Evolutionary conservation across 2,329 filamentous ascomycete species (phyloP).

Genomic region (Westerdykella aurantiaca): DNA sequence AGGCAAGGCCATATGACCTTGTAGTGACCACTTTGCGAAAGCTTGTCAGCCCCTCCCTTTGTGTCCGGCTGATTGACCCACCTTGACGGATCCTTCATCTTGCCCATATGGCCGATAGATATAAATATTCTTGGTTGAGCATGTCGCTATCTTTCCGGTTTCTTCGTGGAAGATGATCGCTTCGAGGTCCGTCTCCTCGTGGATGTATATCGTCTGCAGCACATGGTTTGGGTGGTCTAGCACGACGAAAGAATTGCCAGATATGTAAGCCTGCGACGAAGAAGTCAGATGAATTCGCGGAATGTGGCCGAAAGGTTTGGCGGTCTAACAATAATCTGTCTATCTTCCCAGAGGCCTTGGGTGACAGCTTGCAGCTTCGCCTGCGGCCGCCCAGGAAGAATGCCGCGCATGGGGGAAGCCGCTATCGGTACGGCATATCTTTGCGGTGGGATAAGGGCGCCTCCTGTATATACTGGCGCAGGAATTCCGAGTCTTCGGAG

Average conservation of each 20-base stretch:
- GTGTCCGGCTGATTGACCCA: constrained; percentile 36
- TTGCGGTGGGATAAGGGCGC: not conserved
- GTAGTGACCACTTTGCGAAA: constrained; percentile 51
- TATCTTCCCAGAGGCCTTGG: constrained; percentile 66
- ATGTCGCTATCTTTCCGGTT: constrained; percentile 78
- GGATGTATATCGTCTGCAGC: constrained; percentile 86
- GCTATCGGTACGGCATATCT: constrained; percentile 22
- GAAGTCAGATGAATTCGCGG: not conserved
- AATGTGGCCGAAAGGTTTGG: constrained; percentile 1
- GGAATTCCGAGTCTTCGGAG: too few relatives aligned
- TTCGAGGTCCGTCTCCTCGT: constrained; percentile 62
- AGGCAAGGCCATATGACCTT: constrained; percentile 52
- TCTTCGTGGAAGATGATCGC: constrained; percentile 75
- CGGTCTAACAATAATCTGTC: constrained; percentile 62
- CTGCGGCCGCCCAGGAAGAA: constrained; percentile 74
- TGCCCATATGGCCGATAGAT: constrained; percentile 72
- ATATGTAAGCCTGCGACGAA: constrained; percentile 68
- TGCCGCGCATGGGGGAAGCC: constrained; percentile 57
- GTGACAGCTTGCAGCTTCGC: constrained; percentile 71
- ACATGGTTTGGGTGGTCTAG: constrained; percentile 68
- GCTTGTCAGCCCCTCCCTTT: constrained; percentile 18
- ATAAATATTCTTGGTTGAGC: constrained; percentile 60
- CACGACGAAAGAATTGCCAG: constrained; percentile 79
- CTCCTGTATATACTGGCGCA: too few relatives aligned
- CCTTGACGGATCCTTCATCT: constrained; percentile 67